These are phyloP conservation scores for Saccharomycopsis fibuligera DNA, from an alignment of 805 yeast species.

Conservation along the genomic window DNA sequence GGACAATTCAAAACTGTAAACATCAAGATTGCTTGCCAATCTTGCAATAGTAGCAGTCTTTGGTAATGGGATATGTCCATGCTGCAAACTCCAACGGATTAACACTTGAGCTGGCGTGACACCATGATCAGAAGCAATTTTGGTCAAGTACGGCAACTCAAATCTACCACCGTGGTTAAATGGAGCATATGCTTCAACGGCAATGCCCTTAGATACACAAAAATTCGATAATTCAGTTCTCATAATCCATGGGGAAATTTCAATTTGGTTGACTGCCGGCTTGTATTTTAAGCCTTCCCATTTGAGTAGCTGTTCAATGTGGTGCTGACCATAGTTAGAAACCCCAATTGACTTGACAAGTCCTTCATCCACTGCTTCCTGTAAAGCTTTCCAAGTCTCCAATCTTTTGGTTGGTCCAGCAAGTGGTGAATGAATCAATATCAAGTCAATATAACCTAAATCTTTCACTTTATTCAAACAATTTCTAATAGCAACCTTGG, in stretches of 20 bases:
- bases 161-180: slow-evolving; percentile 57
- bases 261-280: slow-evolving; percentile 79
- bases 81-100: slow-evolving; percentile 66
- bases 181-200: slow-evolving; percentile 76
- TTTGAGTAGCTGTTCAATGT: slow-evolving; percentile 51
- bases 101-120: slow-evolving; percentile 56
- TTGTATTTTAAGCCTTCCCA: slow-evolving; percentile 48
- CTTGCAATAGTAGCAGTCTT: slow-evolving; percentile 53
- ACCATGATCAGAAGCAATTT: slow-evolving; percentile 43
- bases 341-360: slow-evolving; percentile 66
- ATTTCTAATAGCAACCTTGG: slow-evolving; percentile 51
- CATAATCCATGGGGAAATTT: slow-evolving; percentile 80
- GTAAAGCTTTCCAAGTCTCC: slow-evolving; percentile 67
- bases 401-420: slow-evolving; percentile 42
- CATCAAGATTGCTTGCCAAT: slow-evolving; percentile 48
- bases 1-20: slow-evolving; percentile 42
- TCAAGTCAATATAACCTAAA: slow-evolving; percentile 64
- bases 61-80: slow-evolving; percentile 67
- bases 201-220: slow-evolving; percentile 48
- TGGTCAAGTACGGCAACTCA: slow-evolving; percentile 45
- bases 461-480: slow-evolving; percentile 47
- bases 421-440: slow-evolving; percentile 61
- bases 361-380: slow-evolving; percentile 59
- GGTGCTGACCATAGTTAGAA: slow-evolving; percentile 61
- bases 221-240: slow-evolving; percentile 55